Evolutionary conservation across 208 protist species (phyloP).

Genomic region (Crithidia acanthocephali): DNA sequence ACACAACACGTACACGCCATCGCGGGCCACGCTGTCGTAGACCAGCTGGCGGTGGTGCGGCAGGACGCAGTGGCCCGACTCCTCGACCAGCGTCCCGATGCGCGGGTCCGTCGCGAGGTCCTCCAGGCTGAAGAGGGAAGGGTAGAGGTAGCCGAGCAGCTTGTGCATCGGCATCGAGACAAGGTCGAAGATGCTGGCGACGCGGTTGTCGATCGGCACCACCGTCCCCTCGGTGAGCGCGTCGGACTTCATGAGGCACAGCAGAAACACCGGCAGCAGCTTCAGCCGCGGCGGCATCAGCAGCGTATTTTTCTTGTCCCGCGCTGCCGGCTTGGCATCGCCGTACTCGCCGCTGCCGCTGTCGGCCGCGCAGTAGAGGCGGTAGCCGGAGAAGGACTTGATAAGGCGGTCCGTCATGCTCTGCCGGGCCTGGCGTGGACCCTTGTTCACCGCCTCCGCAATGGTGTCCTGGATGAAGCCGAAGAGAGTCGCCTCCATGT

Average conservation of each 20-base stretch:
- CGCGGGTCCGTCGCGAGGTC: constrained; percentile 41
- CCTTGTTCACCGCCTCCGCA: constrained; percentile 79
- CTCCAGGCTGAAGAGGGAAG: constrained; percentile 81
- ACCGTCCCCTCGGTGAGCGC: constrained; percentile 75
- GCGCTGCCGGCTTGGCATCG: constrained; percentile 13
- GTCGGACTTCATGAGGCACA: constrained; percentile 85
- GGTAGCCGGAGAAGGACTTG: constrained; percentile 83
- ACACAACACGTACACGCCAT: constrained; percentile 86
- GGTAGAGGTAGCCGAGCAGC: constrained; percentile 85
- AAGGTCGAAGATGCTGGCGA: constrained; percentile 76
- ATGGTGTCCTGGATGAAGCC: constrained; percentile 64
- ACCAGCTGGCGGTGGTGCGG: constrained; percentile 70
- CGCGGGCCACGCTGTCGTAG: constrained; percentile 65
- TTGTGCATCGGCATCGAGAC: constrained; percentile 70
- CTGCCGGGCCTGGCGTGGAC: constrained; percentile 58
- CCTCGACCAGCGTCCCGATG: constrained; percentile 50
- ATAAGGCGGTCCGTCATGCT: constrained; percentile 55
- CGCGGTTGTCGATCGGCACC: constrained; percentile 82
- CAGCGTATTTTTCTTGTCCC: constrained; percentile 59
- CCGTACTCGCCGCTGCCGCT: constrained; percentile 22
- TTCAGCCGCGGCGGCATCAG: constrained; percentile 94
- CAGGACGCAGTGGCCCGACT: constrained; percentile 63
- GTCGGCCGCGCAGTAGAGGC: constrained; percentile 64
- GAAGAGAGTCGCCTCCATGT: constrained; percentile 85
- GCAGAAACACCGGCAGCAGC: constrained; percentile 89